Percentiles rank a stretch among this genome's conserved stretches.
Conservation (phyloP, 371 early-diverging fungal species). For the Mucor piriformis region DNA sequence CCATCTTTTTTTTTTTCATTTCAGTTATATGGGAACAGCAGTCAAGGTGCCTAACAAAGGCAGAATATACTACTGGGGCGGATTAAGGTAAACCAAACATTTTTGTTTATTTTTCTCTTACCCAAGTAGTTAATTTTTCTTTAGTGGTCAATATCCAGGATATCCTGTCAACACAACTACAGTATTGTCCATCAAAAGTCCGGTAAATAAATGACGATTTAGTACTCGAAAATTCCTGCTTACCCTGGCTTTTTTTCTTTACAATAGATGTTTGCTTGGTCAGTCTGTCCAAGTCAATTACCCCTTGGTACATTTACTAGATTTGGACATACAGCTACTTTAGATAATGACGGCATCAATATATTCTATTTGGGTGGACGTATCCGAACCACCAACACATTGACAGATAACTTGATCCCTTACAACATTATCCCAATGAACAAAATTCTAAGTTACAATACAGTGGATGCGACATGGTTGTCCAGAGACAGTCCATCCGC, state of each 20-base stretch:
- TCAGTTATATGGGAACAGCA: conserved; percentile 20
- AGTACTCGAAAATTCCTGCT: too few relatives aligned
- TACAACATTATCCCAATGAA: conserved; percentile 7
- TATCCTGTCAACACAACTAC: conserved; percentile 12
- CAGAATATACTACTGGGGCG: conserved; percentile 21
- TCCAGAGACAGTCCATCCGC: conserved; percentile 3
- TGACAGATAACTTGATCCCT: neutral
- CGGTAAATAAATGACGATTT: conserved; percentile 7
- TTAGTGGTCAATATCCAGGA: conserved; percentile 18
- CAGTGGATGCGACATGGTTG: conserved; percentile 8
- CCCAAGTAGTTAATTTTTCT: neutral
- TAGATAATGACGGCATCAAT: conserved; percentile 5
- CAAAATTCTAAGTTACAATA: conserved; percentile 16
- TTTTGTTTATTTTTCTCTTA: neutral
- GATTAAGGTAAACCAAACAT: conserved; percentile 8
- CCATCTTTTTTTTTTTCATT: neutral
- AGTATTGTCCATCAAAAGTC: neutral
- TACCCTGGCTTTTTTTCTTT: too few relatives aligned
- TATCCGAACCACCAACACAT: neutral
- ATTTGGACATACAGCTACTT: conserved; percentile 23
- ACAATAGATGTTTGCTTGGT: conserved; percentile 12
- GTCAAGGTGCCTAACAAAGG: conserved; percentile 12
- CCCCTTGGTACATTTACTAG: conserved; percentile 8
- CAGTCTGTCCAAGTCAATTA: conserved; percentile 6
- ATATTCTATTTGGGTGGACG: conserved; percentile 25